phyloP scores from a whole-genome alignment of 2,329 filamentous ascomycete genomes.

The Diaporthe destruens region DNA sequence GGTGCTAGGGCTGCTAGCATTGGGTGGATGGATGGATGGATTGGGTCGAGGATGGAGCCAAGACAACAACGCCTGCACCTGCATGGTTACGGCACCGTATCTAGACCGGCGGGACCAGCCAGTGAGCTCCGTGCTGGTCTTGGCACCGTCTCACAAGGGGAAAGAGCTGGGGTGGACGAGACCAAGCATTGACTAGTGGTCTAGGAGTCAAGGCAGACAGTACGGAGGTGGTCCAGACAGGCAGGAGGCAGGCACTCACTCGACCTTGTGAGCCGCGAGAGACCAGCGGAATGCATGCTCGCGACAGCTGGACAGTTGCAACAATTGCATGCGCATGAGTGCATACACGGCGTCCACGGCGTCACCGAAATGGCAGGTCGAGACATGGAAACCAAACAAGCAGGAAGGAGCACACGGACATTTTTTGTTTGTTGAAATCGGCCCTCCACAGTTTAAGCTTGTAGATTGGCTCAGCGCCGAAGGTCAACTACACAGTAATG shows the following conservation, averaged over 20 bases:
- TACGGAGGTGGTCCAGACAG: no score
- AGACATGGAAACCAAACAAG: slow-evolving; percentile 4
- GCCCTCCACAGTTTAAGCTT: slow-evolving; percentile 37
- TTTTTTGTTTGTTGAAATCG: neutral
- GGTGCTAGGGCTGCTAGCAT: neutral
- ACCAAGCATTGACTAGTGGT: slow-evolving; percentile 19
- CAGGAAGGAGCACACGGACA: slow-evolving; percentile 9
- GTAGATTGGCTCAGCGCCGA: slow-evolving; percentile 34
- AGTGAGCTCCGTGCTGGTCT: slow-evolving; percentile 24
- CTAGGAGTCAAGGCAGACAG: no score
- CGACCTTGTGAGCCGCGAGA: neutral
- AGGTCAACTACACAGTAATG: no score
- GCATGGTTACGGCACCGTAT: slow-evolving; percentile 1
- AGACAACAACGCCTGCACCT: slow-evolving; percentile 13
- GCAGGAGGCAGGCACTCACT: no score
- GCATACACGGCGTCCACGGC: neutral
- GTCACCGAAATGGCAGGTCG: neutral
- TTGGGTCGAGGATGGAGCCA: slow-evolving; percentile 25
- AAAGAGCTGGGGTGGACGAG: slow-evolving; percentile 29
- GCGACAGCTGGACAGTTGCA: no score
- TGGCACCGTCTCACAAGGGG: slow-evolving; percentile 42
- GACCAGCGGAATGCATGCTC: no score
- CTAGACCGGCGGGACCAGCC: neutral
- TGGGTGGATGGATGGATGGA: neutral
- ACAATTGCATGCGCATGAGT: neutral